phyloP scores from a whole-genome alignment of 371 early-diverging fungal genomes.

The Mucor irregularis region DNA sequence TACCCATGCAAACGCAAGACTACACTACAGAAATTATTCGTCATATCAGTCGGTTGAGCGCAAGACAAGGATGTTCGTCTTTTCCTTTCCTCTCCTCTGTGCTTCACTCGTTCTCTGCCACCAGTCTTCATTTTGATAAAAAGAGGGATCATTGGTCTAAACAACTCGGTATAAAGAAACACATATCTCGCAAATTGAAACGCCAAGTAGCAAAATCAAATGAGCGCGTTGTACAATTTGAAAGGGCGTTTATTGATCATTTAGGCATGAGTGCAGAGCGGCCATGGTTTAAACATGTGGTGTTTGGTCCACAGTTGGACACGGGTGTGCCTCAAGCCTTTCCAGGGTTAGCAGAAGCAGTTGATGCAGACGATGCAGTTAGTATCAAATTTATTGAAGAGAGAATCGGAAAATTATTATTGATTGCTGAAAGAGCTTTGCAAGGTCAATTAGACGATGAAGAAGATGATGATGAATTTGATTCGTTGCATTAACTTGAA shows the following conservation, averaged over 20 bases:
- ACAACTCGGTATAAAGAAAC: slow-evolving; percentile 10
- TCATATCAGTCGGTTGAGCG: not conserved
- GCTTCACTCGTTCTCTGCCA: not conserved
- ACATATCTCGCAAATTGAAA: slow-evolving; percentile 5
- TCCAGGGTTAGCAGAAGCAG: slow-evolving; percentile 44
- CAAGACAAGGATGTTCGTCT: not conserved
- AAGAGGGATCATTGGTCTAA: not conserved
- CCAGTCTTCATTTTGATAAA: slow-evolving; percentile 6
- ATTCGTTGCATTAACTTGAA: not conserved
- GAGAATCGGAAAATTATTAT: not conserved
- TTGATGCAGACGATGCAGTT: not conserved
- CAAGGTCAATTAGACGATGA: not conserved
- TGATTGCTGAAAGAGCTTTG: not conserved
- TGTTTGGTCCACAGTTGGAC: slow-evolving; percentile 55
- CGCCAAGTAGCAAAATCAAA: slow-evolving; percentile 20
- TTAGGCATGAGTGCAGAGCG: slow-evolving; percentile 33
- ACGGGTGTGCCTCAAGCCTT: slow-evolving; percentile 46
- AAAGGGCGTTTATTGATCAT: slow-evolving; percentile 54
- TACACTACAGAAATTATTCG: slow-evolving; percentile 19
- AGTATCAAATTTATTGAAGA: slow-evolving; percentile 2
- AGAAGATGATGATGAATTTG: not conserved
- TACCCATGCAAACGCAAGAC: slow-evolving; percentile 40
- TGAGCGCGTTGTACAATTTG: slow-evolving; percentile 43
- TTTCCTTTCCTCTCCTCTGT: slow-evolving; percentile 7
- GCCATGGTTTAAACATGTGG: slow-evolving; percentile 59